Evolutionary conservation across 192 early-diverging fungal species (phyloP).

Genomic region (Umbelopsis sp.): DNA sequence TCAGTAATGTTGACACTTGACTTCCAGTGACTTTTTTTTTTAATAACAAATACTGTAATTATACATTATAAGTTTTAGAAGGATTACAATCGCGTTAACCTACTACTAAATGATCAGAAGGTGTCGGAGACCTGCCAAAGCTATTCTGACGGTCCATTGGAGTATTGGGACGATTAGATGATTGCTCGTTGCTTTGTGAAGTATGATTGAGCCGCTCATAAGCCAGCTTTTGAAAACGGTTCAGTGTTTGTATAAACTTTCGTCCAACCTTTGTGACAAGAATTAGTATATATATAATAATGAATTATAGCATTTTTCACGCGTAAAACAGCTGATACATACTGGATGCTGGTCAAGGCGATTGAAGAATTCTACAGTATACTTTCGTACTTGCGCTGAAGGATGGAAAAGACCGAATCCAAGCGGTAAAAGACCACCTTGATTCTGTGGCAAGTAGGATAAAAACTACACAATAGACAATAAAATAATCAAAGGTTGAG

Average conservation of each 20-base stretch:
- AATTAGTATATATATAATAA: neutral
- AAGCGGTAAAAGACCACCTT: conserved; percentile 65
- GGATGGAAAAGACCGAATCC: conserved; percentile 82
- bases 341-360: conserved; percentile 70
- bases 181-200: neutral
- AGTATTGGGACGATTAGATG: neutral
- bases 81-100: neutral
- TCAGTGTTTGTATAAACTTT: conserved; percentile 44
- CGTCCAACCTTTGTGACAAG: conserved; percentile 35
- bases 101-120: neutral
- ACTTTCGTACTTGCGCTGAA: conserved; percentile 60
- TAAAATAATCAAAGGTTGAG: neutral
- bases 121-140: conserved; percentile 1
- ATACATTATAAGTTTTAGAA: neutral
- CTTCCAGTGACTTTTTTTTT: no score
- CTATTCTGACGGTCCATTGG: neutral
- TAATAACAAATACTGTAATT: neutral
- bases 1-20: no score
- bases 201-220: conserved; percentile 40
- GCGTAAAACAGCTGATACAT: conserved; percentile 27
- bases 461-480: conserved; percentile 8
- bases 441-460: neutral
- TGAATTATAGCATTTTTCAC: neutral
- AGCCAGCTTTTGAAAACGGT: conserved; percentile 45
- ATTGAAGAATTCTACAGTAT: conserved; percentile 75